phyloP scores from a whole-genome alignment of 2,329 filamentous ascomycete genomes.

The Tolypocladium tropicale region DNA sequence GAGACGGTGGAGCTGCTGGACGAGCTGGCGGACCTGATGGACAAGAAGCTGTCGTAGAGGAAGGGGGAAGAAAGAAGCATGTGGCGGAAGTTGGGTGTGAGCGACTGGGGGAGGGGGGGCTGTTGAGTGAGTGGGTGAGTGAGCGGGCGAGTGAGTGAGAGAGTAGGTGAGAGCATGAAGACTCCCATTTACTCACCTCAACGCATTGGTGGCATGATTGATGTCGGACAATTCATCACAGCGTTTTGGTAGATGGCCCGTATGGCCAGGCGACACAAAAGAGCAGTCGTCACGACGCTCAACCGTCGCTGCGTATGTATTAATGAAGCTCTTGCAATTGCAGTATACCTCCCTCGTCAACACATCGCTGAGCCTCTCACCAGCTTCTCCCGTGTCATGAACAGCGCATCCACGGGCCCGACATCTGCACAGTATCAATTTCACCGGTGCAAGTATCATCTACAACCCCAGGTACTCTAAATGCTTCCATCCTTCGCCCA shows the following conservation, averaged over 20 bases:
- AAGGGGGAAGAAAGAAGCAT: background rate
- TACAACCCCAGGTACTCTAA: background rate
- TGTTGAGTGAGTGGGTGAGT: background rate
- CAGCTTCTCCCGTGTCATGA: background rate
- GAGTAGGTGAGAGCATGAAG: too few species aligned
- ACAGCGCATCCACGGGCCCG: too few species aligned
- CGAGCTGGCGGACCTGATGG: conserved; percentile 53
- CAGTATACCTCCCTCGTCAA: too few species aligned
- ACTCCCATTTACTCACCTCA: background rate
- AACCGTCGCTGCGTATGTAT: background rate
- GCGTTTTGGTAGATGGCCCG: background rate
- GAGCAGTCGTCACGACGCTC: background rate
- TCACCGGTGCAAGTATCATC: background rate
- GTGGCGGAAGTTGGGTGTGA: background rate
- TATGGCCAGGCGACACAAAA: background rate
- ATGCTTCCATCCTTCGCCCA: background rate
- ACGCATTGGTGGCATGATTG: background rate
- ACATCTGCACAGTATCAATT: background rate
- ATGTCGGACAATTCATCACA: background rate
- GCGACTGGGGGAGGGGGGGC: too few species aligned
- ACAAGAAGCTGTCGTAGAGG: background rate
- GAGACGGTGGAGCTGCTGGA: conserved; percentile 88
- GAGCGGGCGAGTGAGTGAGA: background rate
- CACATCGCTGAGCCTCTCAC: background rate
- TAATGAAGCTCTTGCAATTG: background rate